phyloP scores from a whole-genome alignment of 139 green algal genomes.

The Marvania coccoides region DNA sequence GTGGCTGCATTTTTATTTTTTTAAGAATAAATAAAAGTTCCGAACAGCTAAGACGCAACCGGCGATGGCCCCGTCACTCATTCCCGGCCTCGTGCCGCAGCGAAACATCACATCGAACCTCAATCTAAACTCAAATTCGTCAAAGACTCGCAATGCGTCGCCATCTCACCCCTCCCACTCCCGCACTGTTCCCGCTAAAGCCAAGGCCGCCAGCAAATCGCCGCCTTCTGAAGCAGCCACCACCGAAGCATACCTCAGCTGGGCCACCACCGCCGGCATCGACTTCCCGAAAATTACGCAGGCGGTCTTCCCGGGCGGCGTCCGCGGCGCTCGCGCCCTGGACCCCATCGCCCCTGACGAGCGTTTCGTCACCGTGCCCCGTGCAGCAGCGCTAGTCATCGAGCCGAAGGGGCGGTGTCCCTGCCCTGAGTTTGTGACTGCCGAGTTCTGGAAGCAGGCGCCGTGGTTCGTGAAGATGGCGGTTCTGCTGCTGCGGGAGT shows the following conservation, averaged over 20 bases:
- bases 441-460: slow-evolving; percentile 39
- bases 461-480: slow-evolving; percentile 65
- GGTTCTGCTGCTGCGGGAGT: slow-evolving; percentile 61
- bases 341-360: slow-evolving; percentile 36
- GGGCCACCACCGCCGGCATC: slow-evolving; percentile 7
- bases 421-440: slow-evolving; percentile 26
- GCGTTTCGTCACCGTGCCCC: slow-evolving; percentile 56
- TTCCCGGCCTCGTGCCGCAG: no score
- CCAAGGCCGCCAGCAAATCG: no score
- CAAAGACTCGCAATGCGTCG: no score
- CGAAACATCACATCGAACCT: no score
- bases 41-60: no score
- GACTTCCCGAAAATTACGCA: slow-evolving; percentile 16
- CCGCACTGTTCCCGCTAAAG: no score
- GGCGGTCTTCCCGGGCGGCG: slow-evolving; percentile 17
- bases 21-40: no score
- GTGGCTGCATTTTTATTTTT: no score
- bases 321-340: slow-evolving; percentile 22
- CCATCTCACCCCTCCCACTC: no score
- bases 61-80: no score
- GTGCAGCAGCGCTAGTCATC: slow-evolving; percentile 41
- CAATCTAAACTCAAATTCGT: no score
- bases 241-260: not conserved
- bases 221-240: no score
- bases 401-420: slow-evolving; percentile 50